Base-by-base conservation (phyloP, 2,329 filamentous ascomycete species). In the Achaetomium macrosporum region DNA sequence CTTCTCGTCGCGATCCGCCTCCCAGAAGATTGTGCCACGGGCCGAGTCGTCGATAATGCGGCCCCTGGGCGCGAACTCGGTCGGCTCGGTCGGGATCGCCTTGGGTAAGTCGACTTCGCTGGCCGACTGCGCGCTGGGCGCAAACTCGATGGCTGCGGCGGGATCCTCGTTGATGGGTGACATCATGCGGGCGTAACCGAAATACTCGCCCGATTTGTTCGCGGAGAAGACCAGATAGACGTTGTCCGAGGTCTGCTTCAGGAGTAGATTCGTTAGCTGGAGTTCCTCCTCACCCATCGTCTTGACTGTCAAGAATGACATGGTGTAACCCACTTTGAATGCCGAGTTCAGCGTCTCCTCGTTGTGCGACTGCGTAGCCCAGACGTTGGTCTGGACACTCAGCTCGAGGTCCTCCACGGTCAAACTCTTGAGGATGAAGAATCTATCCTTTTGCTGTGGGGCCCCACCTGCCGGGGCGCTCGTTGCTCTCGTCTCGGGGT, bases 121-220 rank as follows among this genome's bases (percentile, higher is more conserved):
- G 7, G 76, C 68, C 12, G 77, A 70, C 55, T 87, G 83, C 8
- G 77, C 74, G 59, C 83, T 82, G 1, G 83, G 83, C 5, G 83
- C 82, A 68, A 89, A 85, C 64, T 87, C 78, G 45, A 88, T 82
- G 0, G 83, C 81, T 1, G 84, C 81, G 0, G 78, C 77, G 11
- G 85, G 83, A 60, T 95, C 87, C 50, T 91, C 81, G 61, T 87
- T 84, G 63, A 96, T 95, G 4, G 83, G 75, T 19, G 92, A 96
- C 10, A 77, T 74, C 92, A 97, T 97, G 36, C 87, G 83, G 17
- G 91, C 92, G 65, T 95, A 96, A 17, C 92, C 92, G 70, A 93
- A 96, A 66, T 96, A 97, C 69, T 96, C 92, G 12, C 92, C 92
- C 0, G 92, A 96, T 65, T 96, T 96, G 69, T 97, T 97, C 12